Evolutionary conservation across 2,329 filamentous ascomycete species (phyloP).

Genomic region (Exophiala spinifera): DNA sequence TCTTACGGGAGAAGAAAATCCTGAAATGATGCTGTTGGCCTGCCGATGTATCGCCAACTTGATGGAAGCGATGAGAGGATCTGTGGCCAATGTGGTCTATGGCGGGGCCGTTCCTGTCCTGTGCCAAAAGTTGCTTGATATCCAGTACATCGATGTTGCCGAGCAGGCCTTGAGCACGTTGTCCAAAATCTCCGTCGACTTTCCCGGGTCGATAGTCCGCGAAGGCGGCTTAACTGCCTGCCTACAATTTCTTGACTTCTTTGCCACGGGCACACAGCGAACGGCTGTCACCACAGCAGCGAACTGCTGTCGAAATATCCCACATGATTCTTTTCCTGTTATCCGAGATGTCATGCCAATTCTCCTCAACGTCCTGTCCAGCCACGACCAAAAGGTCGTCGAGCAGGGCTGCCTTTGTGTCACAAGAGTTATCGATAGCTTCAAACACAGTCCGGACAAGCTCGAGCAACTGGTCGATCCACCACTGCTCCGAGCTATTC

Average conservation of each 20-base stretch:
- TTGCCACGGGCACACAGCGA: conserved; percentile 92
- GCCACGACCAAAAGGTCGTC: conserved; percentile 93
- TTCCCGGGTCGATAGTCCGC: conserved; percentile 88
- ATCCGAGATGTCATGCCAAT: conserved; percentile 96
- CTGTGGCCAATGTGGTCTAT: conserved; percentile 93
- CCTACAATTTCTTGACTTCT: conserved; percentile 93
- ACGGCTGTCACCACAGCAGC: conserved; percentile 96
- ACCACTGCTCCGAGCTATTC: conserved; percentile 77
- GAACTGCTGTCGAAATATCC: conserved; percentile 96
- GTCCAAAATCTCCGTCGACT: conserved; percentile 96
- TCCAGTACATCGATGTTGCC: conserved; percentile 93
- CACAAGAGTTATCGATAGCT: conserved; percentile 93
- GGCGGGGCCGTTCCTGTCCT: conserved; percentile 93
- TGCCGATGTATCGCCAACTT: conserved; percentile 94
- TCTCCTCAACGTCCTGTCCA: conserved; percentile 81
- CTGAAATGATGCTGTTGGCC: conserved; percentile 94
- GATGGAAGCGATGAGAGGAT: conserved; percentile 93
- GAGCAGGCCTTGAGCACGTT: conserved; percentile 95
- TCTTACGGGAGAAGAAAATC: conserved; percentile 75
- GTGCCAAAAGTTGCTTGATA: conserved; percentile 92
- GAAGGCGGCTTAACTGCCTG: conserved; percentile 96
- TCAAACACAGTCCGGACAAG: conserved; percentile 81
- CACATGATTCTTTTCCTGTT: conserved; percentile 86
- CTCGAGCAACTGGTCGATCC: conserved; percentile 89
- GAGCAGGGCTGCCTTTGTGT: conserved; percentile 96